phyloP scores from a whole-genome alignment of 164 flowering plant genomes.

The Magnolia officinalis region DNA sequence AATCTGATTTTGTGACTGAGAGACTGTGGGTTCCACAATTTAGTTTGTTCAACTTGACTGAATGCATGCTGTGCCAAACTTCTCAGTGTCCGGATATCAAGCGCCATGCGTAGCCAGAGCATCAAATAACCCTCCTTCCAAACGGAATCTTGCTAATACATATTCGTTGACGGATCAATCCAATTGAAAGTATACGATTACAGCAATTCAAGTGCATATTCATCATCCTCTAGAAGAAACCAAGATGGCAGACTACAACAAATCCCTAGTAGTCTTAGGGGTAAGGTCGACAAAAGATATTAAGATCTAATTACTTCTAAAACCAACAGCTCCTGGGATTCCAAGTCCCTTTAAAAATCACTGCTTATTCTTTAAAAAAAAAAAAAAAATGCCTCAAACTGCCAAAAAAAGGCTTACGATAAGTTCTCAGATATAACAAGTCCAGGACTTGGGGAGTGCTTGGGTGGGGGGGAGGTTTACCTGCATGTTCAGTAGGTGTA shows the following conservation, averaged over 20 bases:
- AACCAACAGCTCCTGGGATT: not conserved
- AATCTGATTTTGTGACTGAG: too few species aligned
- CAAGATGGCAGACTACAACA: not conserved
- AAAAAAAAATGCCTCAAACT: not conserved
- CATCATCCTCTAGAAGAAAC: not conserved
- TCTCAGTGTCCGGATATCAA: too few species aligned
- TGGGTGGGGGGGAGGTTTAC: not conserved
- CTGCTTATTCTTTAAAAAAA: not conserved
- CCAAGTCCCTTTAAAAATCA: not conserved
- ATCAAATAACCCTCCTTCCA: too few species aligned
- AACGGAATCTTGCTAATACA: too few species aligned
- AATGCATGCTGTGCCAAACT: too few species aligned
- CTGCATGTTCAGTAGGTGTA: slow-evolving; percentile 44
- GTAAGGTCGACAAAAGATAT: not conserved
- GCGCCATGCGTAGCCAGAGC: too few species aligned
- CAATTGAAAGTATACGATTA: too few species aligned
- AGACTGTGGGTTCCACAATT: too few species aligned
- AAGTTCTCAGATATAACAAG: not conserved
- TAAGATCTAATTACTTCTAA: not conserved
- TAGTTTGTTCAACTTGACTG: too few species aligned
- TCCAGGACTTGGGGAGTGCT: not conserved
- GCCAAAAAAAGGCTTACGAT: not conserved
- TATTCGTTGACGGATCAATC: too few species aligned
- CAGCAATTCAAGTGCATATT: not conserved
- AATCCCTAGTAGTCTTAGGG: not conserved